These are phyloP conservation scores for Carex parvula DNA, from an alignment of 176 grass and related monocot species.

Conservation along the genomic window DNA sequence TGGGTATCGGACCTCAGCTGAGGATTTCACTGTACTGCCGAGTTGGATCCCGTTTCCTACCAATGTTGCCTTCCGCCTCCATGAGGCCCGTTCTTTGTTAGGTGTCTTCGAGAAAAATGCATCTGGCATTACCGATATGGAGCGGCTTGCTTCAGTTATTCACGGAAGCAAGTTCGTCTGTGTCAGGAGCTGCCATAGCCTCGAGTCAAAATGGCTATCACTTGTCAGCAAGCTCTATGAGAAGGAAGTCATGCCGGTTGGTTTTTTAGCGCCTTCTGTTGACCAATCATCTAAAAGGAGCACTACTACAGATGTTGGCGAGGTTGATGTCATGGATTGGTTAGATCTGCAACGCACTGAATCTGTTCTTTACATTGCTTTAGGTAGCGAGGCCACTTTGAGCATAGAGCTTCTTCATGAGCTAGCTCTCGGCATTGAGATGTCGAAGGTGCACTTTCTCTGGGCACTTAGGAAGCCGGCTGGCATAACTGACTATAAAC, in stretches of 20 bases:
- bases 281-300: neutral
- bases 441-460: constrained; percentile 42
- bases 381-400: constrained; percentile 49
- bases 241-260: constrained; percentile 27
- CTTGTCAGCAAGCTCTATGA: constrained; percentile 30
- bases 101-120: neutral
- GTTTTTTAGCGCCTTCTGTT: neutral
- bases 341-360: constrained; percentile 26
- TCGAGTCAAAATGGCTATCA: constrained; percentile 27
- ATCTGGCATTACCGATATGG: constrained; percentile 4
- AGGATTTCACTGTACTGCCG: constrained; percentile 37
- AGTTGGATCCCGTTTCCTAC: constrained; percentile 30
- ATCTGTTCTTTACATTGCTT: constrained; percentile 53
- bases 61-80: constrained; percentile 14
- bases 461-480: constrained; percentile 42
- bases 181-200: constrained; percentile 33
- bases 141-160: neutral
- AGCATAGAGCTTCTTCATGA: constrained; percentile 33
- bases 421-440: constrained; percentile 45
- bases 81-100: constrained; percentile 27
- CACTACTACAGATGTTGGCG: too few relatives aligned
- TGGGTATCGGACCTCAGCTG: neutral
- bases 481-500: neutral
- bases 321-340: constrained; percentile 29
- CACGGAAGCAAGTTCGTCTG: constrained; percentile 17